Evolutionary conservation across 2,329 filamentous ascomycete species (phyloP).

Genomic region (Clonostachys byssicola): DNA sequence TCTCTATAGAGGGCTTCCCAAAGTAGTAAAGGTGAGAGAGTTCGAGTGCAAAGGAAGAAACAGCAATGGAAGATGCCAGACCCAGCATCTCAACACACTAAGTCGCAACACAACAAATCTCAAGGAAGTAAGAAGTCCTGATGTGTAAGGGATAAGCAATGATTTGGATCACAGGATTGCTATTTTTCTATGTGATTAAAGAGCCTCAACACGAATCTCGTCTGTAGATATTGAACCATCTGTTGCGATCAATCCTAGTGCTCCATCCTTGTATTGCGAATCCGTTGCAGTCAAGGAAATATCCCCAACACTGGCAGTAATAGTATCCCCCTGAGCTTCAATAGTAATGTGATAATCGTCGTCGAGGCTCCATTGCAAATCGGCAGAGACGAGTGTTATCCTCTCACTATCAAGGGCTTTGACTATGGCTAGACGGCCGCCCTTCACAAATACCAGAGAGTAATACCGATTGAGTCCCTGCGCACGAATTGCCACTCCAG

Average conservation of each 20-base stretch:
- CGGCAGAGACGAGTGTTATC: background rate
- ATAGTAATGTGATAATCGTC: constrained; percentile 1
- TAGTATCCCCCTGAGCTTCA: background rate
- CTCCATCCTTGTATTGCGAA: constrained; percentile 3
- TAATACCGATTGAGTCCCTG: constrained; percentile 23
- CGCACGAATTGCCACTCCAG: constrained; percentile 16
- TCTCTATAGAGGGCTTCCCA: too few species aligned
- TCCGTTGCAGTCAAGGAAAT: constrained; percentile 1
- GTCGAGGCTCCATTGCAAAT: constrained; percentile 4
- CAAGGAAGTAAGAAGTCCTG: too few species aligned
- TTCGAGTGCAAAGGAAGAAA: too few species aligned
- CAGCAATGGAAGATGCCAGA: too few species aligned
- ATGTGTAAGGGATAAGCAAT: too few species aligned
- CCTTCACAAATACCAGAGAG: constrained; percentile 11
- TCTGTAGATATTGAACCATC: constrained; percentile 5
- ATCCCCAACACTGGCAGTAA: background rate
- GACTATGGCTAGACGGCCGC: constrained; percentile 5
- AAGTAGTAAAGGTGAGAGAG: too few species aligned
- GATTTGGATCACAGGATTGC: too few species aligned
- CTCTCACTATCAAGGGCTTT: constrained; percentile 4
- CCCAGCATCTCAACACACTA: too few species aligned
- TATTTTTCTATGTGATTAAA: too few species aligned
- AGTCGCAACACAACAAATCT: too few species aligned
- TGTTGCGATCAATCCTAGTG: constrained; percentile 5
- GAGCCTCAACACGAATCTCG: too few species aligned